Evolutionary conservation across 768 basidiomycete species (phyloP).

Genomic region (Roridomyces roridus): DNA sequence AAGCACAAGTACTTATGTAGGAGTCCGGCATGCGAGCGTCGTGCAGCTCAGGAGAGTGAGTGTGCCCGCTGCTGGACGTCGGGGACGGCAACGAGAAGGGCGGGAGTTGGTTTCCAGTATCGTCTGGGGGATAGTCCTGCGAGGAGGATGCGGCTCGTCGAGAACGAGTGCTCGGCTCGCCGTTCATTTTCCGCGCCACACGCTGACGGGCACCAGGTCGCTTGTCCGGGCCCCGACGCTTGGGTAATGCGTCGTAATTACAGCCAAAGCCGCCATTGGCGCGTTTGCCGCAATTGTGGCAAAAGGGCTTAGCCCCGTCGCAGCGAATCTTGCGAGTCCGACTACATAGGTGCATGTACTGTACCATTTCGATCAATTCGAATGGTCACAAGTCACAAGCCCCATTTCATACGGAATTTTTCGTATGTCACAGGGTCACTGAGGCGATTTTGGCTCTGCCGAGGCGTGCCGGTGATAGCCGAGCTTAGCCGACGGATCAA

Average conservation of each 20-base stretch:
- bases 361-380: too few relatives aligned
- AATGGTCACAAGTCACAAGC: too few relatives aligned
- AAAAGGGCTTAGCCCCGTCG: slow-evolving; percentile 79
- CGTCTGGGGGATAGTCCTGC: slow-evolving; percentile 1
- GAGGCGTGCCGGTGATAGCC: too few relatives aligned
- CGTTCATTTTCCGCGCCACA: slow-evolving; percentile 46
- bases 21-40: slow-evolving; percentile 2
- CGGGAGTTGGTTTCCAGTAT: slow-evolving; percentile 1
- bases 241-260: slow-evolving; percentile 72
- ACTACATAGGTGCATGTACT: slow-evolving; percentile 50
- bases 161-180: slow-evolving; percentile 38
- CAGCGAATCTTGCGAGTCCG: slow-evolving; percentile 83
- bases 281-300: slow-evolving; percentile 74
- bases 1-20: slow-evolving; percentile 26
- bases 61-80: slow-evolving; percentile 24
- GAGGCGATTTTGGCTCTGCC: too few relatives aligned
- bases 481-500: too few relatives aligned
- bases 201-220: slow-evolving; percentile 82
- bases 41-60: slow-evolving; percentile 6
- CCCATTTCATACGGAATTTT: too few relatives aligned
- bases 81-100: slow-evolving; percentile 25
- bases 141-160: slow-evolving; percentile 37
- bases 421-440: too few relatives aligned
- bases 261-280: slow-evolving; percentile 54
- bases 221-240: slow-evolving; percentile 82